Conservation (phyloP, 2,329 filamentous ascomycete genomes). For the Trichophyton mentagrophytes region DNA sequence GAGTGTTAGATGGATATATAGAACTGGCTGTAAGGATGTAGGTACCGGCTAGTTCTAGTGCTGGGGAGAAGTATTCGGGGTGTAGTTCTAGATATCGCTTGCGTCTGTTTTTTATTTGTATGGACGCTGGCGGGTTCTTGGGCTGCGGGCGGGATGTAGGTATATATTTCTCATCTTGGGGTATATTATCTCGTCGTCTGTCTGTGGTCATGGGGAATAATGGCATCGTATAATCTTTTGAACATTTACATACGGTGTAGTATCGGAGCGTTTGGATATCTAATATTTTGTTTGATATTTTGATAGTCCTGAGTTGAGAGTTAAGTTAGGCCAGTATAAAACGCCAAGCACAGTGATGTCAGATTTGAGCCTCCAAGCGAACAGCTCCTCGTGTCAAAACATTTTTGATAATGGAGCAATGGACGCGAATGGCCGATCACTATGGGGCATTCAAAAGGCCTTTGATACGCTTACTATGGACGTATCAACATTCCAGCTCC, state of each 20-base stretch:
- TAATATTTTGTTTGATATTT: too few relatives aligned
- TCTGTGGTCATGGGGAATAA: conserved; percentile 26
- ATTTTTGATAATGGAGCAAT: background rate
- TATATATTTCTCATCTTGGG: background rate
- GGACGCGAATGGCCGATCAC: background rate
- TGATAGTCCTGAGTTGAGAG: background rate
- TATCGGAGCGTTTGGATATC: background rate
- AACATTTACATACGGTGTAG: background rate
- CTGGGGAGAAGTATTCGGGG: conserved; percentile 54
- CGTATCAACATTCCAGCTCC: too few relatives aligned
- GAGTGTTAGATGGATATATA: background rate
- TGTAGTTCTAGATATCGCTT: conserved; percentile 62
- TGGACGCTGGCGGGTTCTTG: conserved; percentile 20
- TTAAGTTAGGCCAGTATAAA: background rate
- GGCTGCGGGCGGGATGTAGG: background rate
- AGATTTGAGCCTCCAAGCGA: background rate
- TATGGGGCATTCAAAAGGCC: too few relatives aligned
- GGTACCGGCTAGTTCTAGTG: conserved; percentile 49
- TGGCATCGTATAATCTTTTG: conserved; percentile 19
- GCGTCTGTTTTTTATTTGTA: conserved; percentile 60
- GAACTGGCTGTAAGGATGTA: conserved; percentile 10
- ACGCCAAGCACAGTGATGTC: background rate
- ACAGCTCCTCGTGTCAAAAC: background rate
- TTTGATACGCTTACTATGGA: background rate
- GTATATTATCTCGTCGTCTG: too few relatives aligned